Percentiles rank a stretch among this genome's conserved stretches.
Conservation (phyloP, 2,329 filamentous ascomycete species). For the Penicillium freii region DNA sequence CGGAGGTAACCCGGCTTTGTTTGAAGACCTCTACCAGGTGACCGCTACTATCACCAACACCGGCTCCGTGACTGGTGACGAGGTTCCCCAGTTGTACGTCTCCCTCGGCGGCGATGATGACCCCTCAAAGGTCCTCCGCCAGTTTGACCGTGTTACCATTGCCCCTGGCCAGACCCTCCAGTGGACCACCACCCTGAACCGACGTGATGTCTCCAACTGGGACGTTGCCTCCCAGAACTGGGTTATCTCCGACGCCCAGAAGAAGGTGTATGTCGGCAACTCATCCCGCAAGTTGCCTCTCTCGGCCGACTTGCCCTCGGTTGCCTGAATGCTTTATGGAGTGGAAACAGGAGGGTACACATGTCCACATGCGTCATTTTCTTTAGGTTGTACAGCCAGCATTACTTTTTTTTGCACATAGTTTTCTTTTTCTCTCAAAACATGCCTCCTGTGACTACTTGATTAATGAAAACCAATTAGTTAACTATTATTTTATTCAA, state of each 20-base stretch:
- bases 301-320: conserved; percentile 34
- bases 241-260: conserved; percentile 60
- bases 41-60: conserved; percentile 53
- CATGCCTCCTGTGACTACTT: not conserved
- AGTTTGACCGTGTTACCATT: conserved; percentile 76
- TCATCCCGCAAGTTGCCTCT: conserved; percentile 59
- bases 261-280: conserved; percentile 60
- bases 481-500: not conserved
- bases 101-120: conserved; percentile 76
- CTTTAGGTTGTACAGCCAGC: conserved; percentile 1
- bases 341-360: not conserved
- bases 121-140: conserved; percentile 64
- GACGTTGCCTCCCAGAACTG: conserved; percentile 78
- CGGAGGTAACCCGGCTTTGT: conserved; percentile 59
- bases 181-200: conserved; percentile 68
- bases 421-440: not conserved
- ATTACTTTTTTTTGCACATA: conserved; percentile 9
- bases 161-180: conserved; percentile 64
- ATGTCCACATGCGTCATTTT: not conserved
- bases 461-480: not conserved
- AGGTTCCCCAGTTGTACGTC: conserved; percentile 65
- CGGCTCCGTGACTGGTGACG: conserved; percentile 49
- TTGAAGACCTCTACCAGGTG: conserved; percentile 51
- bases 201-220: conserved; percentile 87
- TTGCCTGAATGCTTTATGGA: conserved; percentile 18